These are phyloP conservation scores for Trapa bicornis DNA, from an alignment of 345 rosid species.

Conservation along the genomic window DNA sequence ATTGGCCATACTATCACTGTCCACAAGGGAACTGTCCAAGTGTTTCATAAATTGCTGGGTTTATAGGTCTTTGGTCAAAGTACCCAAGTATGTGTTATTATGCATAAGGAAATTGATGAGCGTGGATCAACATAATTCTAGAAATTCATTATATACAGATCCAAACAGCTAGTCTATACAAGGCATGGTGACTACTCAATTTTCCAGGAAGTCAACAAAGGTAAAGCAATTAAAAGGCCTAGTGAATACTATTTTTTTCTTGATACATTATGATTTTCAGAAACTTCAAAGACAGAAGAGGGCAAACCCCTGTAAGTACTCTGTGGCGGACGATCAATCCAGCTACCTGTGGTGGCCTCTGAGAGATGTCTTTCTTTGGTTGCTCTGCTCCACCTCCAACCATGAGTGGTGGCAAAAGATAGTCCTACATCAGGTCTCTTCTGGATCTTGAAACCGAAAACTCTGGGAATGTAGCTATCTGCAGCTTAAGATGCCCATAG, in stretches of 20 bases:
- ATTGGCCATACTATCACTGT: too few species aligned
- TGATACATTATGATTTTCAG: not conserved
- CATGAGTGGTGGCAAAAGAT: not conserved
- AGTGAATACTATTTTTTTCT: not conserved
- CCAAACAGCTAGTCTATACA: not conserved
- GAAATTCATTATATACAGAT: not conserved
- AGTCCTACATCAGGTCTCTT: slow-evolving; percentile 41
- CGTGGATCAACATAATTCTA: not conserved
- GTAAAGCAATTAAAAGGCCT: not conserved
- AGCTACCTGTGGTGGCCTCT: not conserved
- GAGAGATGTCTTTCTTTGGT: not conserved
- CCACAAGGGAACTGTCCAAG: too few species aligned
- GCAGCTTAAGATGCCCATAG: slow-evolving; percentile 84
- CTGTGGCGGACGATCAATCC: not conserved
- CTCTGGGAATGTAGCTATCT: slow-evolving; percentile 81
- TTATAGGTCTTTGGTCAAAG: not conserved
- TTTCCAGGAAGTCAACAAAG: not conserved
- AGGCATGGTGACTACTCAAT: not conserved
- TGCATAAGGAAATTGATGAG: not conserved
- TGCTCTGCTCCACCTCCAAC: not conserved
- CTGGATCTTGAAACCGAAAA: slow-evolving; percentile 90
- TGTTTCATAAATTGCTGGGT: too few species aligned
- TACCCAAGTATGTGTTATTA: not conserved
- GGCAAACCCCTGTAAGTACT: not conserved
- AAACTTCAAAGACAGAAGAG: not conserved